Evolutionary conservation across 495 filamentous ascomycete genomes (phyloP).

Genomic region (Thozetella sp.): DNA sequence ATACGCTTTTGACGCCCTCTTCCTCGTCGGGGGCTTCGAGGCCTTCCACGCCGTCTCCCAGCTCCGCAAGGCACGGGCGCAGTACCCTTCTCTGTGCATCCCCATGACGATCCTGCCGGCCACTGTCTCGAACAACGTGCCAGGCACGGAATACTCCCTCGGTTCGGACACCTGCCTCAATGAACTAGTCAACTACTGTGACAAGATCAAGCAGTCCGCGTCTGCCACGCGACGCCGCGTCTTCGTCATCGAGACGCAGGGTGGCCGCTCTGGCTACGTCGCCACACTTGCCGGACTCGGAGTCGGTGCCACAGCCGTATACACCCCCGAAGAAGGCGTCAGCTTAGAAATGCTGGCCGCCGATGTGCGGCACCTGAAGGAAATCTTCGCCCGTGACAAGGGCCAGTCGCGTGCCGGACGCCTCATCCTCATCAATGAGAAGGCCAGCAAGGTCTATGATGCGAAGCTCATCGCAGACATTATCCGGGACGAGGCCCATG

Average conservation of each 20-base stretch:
- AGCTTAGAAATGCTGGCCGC: slow-evolving; percentile 88
- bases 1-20: slow-evolving; percentile 88
- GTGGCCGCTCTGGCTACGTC: slow-evolving; percentile 91
- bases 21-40: slow-evolving; percentile 95
- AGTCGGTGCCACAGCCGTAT: slow-evolving; percentile 92
- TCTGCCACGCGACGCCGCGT: slow-evolving; percentile 89
- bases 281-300: slow-evolving; percentile 87
- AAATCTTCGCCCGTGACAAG: slow-evolving; percentile 81
- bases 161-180: slow-evolving; percentile 98
- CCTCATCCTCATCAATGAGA: slow-evolving; percentile 92
- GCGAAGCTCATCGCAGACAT: slow-evolving; percentile 94
- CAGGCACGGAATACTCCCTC: slow-evolving; percentile 94
- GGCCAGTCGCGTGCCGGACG: slow-evolving; percentile 92
- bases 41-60: slow-evolving; percentile 91
- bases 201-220: slow-evolving; percentile 95
- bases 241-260: slow-evolving; percentile 98
- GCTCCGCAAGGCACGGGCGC: slow-evolving; percentile 74
- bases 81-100: slow-evolving; percentile 86
- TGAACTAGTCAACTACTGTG: slow-evolving; percentile 94
- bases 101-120: slow-evolving; percentile 91
- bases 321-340: slow-evolving; percentile 96
- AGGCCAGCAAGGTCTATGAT: slow-evolving; percentile 84
- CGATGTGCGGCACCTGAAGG: slow-evolving; percentile 88
- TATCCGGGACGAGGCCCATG: slow-evolving; percentile 90
- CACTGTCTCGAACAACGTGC: slow-evolving; percentile 99